Evolutionary conservation across 2,329 filamentous ascomycete genomes (phyloP).

Genomic region (Teratosphaeria epicoccoides): DNA sequence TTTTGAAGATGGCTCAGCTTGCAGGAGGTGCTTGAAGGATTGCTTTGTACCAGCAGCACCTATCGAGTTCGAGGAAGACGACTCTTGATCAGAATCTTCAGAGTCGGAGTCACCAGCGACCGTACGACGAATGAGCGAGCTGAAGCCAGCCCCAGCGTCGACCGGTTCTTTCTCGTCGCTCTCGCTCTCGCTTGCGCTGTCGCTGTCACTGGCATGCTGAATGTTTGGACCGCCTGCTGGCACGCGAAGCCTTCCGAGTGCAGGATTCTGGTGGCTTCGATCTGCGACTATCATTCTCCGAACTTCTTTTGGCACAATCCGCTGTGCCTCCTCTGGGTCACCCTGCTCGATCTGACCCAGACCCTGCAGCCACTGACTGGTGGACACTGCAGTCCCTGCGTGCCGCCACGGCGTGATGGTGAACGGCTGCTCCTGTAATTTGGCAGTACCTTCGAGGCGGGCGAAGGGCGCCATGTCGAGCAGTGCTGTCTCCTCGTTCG

Average conservation of each 20-base stretch:
- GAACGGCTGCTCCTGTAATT: not conserved
- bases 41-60: not conserved
- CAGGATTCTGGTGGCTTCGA: constrained; percentile 7
- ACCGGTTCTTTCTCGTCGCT: constrained; percentile 1
- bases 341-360: constrained; percentile 13
- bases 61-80: not conserved
- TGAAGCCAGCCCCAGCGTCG: constrained; percentile 1
- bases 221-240: constrained; percentile 8
- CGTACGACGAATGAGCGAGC: not conserved
- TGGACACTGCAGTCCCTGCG: constrained; percentile 5
- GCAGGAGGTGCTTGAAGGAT: not conserved
- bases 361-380: constrained; percentile 17
- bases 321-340: constrained; percentile 5
- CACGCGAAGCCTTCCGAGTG: constrained; percentile 7
- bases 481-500: not conserved
- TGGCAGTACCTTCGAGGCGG: not conserved
- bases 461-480: not conserved
- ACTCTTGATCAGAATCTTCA: not conserved
- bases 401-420: constrained; percentile 8
- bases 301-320: constrained; percentile 15
- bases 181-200: constrained; percentile 4
- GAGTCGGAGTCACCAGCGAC: constrained; percentile 1
- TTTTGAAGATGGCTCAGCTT: too few relatives aligned
- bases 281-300: constrained; percentile 8
- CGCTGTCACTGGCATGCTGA: constrained; percentile 2